Base-by-base conservation (phyloP, 371 early-diverging fungal species). In the Mucor indicus region DNA sequence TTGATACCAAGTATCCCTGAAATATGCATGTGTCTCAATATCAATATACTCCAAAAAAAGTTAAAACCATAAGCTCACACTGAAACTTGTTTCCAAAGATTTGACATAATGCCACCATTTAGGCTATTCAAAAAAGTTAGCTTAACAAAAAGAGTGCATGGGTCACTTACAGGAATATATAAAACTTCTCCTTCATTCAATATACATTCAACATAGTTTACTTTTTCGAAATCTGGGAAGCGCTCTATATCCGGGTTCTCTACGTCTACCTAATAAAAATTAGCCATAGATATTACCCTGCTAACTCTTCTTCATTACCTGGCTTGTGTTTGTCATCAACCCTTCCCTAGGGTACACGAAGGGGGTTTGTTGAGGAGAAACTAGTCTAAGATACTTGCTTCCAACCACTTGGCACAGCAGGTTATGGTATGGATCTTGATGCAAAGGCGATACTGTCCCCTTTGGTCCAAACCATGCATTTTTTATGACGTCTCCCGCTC, bases 101-200 rank as follows among this genome's bases (percentile, higher is more conserved):
- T 86, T 80, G 23, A 96, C 87, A 63, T 86, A 90, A 64, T 96
- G 96, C 96, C 96, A 96, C 87, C 91, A 93, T 21, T 76, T 72
- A 38, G 86, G 77, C 89, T 85, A 22, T 23, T 27, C 12, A 39
- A n/a, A 35, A 17, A 21, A 5, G 22, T 22, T 15, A 0, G 15
- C 13, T 27, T 21, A 13, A 3, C 20, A 29, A 17, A 6, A 8
- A 13, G 1, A 29, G 17, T 12, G n/a, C n/a, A n/a, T n/a, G n/a
- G n/a, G n/a, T 16, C 33, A 72, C 83, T 77, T 79, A 91, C 90
- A 9, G 96, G 96, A 27, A 96, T 90, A 53, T 89, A 95, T 5
- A 96, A 64, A 57, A 95, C 32, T 57, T 96, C 93, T 1, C 96
- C 95, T 6, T 89, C 84, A 11, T 59, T 53, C 10, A 94, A 64